A percentile compares a stretch with the other conserved stretches of the same genome.
These are phyloP conservation scores for Solanum microdontum DNA, from an alignment of 257 asterid species.

Conservation along the genomic window DNA sequence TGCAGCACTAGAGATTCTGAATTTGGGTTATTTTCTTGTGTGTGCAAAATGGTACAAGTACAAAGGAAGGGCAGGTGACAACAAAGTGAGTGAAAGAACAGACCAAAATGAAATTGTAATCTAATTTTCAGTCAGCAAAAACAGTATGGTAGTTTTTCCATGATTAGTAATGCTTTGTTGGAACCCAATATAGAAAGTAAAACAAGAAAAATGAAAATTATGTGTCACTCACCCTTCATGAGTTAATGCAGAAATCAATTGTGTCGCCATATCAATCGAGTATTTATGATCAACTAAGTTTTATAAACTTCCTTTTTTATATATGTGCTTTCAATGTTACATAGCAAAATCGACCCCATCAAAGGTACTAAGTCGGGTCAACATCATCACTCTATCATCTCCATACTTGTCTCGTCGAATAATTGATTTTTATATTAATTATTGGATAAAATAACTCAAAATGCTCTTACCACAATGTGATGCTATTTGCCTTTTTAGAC, in stretches of 20 bases:
- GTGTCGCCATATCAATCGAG: neutral
- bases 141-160: neutral
- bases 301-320: neutral
- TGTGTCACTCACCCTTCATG: neutral
- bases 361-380: neutral
- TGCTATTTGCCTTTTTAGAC: neutral
- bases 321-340: neutral
- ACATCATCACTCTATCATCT: neutral
- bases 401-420: neutral
- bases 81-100: neutral
- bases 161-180: neutral
- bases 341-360: neutral
- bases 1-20: conserved; percentile 15
- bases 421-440: neutral
- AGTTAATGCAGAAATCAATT: neutral
- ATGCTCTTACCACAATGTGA: neutral
- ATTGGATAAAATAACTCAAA: neutral
- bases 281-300: neutral
- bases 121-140: neutral
- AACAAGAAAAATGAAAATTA: neutral
- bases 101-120: neutral
- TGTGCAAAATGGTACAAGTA: conserved; percentile 23
- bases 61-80: conserved; percentile 3
- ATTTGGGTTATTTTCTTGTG: conserved; percentile 13
- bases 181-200: neutral